Conservation (phyloP, 1,284 basidiomycete species). For the Blastosporella zonata region DNA sequence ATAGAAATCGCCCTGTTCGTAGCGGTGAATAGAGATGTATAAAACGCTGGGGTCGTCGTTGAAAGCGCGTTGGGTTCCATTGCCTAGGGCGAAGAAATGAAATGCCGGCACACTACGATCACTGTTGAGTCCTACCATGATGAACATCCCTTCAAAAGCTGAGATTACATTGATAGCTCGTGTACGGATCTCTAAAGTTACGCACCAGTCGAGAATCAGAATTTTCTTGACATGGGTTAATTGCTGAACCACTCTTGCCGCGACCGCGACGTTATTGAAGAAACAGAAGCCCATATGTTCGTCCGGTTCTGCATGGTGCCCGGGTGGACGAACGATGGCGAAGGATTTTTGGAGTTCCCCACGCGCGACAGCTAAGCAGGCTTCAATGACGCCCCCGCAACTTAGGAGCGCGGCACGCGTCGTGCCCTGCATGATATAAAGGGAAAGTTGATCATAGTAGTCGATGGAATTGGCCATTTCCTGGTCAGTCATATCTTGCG, state of each 20-base stretch:
- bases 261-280: constrained; percentile 98
- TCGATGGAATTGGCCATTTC: constrained; percentile 69
- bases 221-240: constrained; percentile 73
- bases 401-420: constrained; percentile 84
- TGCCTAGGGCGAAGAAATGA: constrained; percentile 53
- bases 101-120: not conserved
- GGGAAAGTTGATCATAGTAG: constrained; percentile 86
- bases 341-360: constrained; percentile 84
- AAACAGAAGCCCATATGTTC: constrained; percentile 99
- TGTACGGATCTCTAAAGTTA: constrained; percentile 8
- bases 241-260: constrained; percentile 76
- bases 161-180: constrained; percentile 7
- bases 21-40: constrained; percentile 96
- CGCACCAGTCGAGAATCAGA: constrained; percentile 93
- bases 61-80: constrained; percentile 96
- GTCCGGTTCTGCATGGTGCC: constrained; percentile 97
- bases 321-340: constrained; percentile 95
- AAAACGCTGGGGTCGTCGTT: constrained; percentile 88
- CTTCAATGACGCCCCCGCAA: constrained; percentile 94
- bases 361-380: constrained; percentile 82
- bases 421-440: constrained; percentile 89
- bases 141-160: constrained; percentile 83
- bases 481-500: constrained; percentile 67
- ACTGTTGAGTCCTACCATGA: constrained; percentile 63
- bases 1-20: constrained; percentile 90